Conservation (phyloP, 2,329 filamentous ascomycete species). For the Aspergillus aculeatus region DNA sequence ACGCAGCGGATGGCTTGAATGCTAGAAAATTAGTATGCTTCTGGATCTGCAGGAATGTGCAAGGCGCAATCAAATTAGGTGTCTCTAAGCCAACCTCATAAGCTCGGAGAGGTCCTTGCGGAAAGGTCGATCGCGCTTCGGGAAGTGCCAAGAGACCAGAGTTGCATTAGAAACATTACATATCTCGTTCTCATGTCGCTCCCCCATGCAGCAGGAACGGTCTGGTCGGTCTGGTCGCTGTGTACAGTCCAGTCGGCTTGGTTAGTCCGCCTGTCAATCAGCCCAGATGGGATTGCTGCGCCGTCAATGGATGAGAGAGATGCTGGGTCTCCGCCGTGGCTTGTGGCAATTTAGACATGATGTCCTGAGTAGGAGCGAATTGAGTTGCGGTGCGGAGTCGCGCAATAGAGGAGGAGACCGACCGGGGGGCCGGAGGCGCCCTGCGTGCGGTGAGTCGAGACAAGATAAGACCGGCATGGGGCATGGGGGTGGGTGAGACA, state of each 20-base stretch:
- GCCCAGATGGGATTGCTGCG: not conserved
- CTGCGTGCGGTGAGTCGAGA: conserved; percentile 9
- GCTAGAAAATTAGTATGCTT: not conserved
- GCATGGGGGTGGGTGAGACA: not conserved
- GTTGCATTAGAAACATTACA: not conserved
- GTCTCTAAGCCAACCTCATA: not conserved
- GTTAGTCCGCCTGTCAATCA: not conserved
- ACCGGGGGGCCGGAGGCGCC: not conserved
- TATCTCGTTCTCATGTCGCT: not conserved
- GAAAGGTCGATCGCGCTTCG: not conserved
- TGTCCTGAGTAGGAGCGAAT: not conserved
- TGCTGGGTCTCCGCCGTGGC: conserved; percentile 5
- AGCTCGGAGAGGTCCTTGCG: not conserved
- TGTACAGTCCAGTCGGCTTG: not conserved
- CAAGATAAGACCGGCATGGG: conserved; percentile 6
- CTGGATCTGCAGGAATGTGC: conserved; percentile 2
- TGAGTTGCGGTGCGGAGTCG: conserved; percentile 1
- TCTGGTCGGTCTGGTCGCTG: not conserved
- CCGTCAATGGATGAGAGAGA: not conserved
- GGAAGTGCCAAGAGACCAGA: not conserved
- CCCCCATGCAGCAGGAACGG: not conserved
- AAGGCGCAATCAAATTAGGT: not conserved
- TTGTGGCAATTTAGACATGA: conserved; percentile 6
- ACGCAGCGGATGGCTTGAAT: conserved; percentile 1
- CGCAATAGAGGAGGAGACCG: not conserved